Base-by-base conservation (phyloP, 2,329 filamentous ascomycete species). In the Exophiala spinifera region DNA sequence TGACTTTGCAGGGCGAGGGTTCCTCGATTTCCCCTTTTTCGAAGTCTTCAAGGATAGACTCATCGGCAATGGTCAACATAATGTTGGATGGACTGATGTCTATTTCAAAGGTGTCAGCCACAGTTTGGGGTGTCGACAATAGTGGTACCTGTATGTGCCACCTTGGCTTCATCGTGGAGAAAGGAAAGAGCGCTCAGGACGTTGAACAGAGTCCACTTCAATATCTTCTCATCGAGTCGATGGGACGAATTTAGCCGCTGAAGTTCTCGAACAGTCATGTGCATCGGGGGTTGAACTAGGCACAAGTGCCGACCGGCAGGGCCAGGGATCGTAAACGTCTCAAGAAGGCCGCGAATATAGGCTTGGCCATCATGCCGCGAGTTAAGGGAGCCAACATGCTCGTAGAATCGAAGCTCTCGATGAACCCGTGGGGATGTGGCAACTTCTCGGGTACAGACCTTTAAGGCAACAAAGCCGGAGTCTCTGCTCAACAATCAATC, bases 81-180 rank as follows among this genome's bases (percentile, higher is more conserved):
- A 72, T 58, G 17, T 72, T 72, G 28, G 62, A 64, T 4, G 63
- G 61, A 47, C 68, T 64, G 7, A 70, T 55, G 56, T 71, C 66
- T 71, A 8, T 6, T 31, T 31, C 7, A 19, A 11, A 25, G 13
- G 3, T 3, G 11, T 39, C 11, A 39, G 6, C 17, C n/a, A n/a
- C n/a, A n/a, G n/a, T n/a, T n/a, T n/a, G n/a, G n/a, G n/a, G n/a
- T n/a, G n/a, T 15, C 4, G 36, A 15, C 17, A 7, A 3, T 15
- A 19, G 2, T 8, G 36, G 36, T 42, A 53, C 51, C 44, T 25
- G 44, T 43, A 34, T 53, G 51, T 11, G 19, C 25, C 7, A 53
- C 44, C 8, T 15, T 21, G 14, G 51, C 51, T 43, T 48, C 43
- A 11, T 37, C 43, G 25, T 53, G 54, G 0, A 57, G 50, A 23